phyloP scores from a whole-genome alignment of 495 filamentous ascomycete species.

The Hapsidospora chrysogenum region DNA sequence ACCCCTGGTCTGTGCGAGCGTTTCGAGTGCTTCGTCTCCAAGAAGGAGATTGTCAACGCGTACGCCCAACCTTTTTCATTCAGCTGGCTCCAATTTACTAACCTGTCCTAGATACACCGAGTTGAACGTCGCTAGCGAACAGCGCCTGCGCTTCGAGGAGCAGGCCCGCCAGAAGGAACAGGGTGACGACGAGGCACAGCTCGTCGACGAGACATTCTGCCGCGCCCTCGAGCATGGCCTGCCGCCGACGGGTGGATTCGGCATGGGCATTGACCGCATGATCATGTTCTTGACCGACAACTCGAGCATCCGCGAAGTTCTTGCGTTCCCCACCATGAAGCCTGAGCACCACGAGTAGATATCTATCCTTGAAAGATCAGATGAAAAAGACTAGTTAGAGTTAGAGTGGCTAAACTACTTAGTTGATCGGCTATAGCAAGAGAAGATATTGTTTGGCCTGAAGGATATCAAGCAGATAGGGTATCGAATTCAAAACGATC shows the following conservation, averaged over 20 bases:
- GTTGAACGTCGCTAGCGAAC: slow-evolving; percentile 93
- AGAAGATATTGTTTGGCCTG: too few relatives aligned
- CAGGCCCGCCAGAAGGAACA: slow-evolving; percentile 90
- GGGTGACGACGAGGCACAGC: slow-evolving; percentile 92
- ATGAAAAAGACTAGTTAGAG: not conserved
- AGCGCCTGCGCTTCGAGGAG: slow-evolving; percentile 88
- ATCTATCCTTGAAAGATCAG: not conserved
- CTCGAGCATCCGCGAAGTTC: slow-evolving; percentile 87
- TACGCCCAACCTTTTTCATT: not conserved
- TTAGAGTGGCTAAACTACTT: too few relatives aligned
- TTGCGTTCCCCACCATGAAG: slow-evolving; percentile 67
- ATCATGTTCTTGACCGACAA: slow-evolving; percentile 97
- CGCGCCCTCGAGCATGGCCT: slow-evolving; percentile 70
- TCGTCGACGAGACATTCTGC: slow-evolving; percentile 90
- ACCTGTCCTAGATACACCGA: slow-evolving; percentile 88
- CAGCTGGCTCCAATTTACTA: slow-evolving; percentile 10
- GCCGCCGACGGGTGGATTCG: slow-evolving; percentile 91
- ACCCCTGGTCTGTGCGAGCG: slow-evolving; percentile 81
- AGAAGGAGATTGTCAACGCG: slow-evolving; percentile 91
- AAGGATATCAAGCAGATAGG: too few relatives aligned
- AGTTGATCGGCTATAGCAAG: too few relatives aligned
- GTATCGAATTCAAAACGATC: too few relatives aligned
- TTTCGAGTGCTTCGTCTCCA: slow-evolving; percentile 95
- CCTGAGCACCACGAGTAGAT: slow-evolving; percentile 1
- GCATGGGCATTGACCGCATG: slow-evolving; percentile 90